Conservation (phyloP, 805 yeast species). For the Kazachstania bromeliacearum region DNA sequence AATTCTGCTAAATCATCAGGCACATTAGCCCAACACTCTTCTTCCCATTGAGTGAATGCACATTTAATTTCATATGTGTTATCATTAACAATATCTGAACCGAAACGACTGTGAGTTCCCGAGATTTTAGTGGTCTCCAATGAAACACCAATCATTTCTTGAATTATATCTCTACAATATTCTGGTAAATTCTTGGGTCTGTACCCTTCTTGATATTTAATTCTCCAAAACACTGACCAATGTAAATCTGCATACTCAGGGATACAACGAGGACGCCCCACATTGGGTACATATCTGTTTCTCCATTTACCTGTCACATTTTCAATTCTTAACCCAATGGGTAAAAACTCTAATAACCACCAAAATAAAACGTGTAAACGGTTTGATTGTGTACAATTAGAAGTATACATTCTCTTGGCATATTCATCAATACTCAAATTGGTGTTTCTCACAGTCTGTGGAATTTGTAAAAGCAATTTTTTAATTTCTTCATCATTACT, state of each 20-base stretch:
- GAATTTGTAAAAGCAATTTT: too few species aligned
- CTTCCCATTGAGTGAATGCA: conserved; percentile 23
- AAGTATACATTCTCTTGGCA: neutral
- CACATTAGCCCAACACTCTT: conserved; percentile 21
- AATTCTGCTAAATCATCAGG: conserved; percentile 30
- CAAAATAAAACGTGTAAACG: conserved; percentile 31
- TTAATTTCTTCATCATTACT: neutral
- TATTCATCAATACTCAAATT: neutral
- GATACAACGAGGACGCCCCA: conserved; percentile 43
- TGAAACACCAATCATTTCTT: too few species aligned
- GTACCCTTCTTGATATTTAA: conserved; percentile 38
- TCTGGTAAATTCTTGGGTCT: conserved; percentile 37
- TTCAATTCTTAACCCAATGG: conserved; percentile 45
- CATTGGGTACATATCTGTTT: conserved; percentile 42
- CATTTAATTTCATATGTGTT: neutral
- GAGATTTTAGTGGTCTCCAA: too few species aligned
- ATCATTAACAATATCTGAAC: neutral
- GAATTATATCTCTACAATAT: conserved; percentile 22
- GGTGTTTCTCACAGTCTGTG: neutral
- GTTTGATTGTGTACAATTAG: conserved; percentile 7
- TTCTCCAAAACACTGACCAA: conserved; percentile 57
- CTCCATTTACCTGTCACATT: conserved; percentile 42
- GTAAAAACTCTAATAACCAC: conserved; percentile 59
- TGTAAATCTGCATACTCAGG: conserved; percentile 43
- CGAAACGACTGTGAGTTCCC: too few species aligned